Conservation (phyloP, 2,329 filamentous ascomycete genomes). For the Diaporthe destruens region DNA sequence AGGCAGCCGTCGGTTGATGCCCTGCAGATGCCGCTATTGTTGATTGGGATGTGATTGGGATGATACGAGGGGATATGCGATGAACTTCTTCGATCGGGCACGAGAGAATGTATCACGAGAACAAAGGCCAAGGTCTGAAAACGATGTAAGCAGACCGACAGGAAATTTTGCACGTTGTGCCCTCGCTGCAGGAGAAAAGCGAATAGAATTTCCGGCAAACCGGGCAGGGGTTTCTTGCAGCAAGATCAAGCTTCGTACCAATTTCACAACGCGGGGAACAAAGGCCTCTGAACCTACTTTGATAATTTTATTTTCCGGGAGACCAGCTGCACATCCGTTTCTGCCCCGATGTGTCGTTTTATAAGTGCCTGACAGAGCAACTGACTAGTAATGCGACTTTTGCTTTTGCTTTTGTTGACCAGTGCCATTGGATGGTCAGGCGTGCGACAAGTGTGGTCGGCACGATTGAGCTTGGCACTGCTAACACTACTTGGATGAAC, state of each 20-base stretch:
- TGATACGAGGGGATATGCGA: conserved; percentile 2
- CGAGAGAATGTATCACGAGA: neutral
- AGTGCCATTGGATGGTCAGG: conserved; percentile 37
- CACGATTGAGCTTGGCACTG: conserved; percentile 38
- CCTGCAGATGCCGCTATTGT: neutral
- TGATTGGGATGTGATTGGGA: neutral
- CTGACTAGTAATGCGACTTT: neutral
- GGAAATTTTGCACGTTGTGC: neutral
- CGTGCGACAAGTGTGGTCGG: conserved; percentile 30
- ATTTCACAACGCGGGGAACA: no score
- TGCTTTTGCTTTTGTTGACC: conserved; percentile 31
- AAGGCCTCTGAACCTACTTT: no score
- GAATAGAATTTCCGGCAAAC: neutral
- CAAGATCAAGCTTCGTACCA: neutral
- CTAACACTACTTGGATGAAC: neutral
- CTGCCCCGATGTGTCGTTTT: neutral
- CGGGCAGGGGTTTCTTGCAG: neutral
- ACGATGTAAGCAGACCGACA: no score
- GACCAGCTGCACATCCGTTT: neutral
- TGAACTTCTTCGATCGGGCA: neutral
- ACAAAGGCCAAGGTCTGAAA: neutral
- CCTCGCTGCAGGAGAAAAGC: neutral
- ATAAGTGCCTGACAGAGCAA: neutral
- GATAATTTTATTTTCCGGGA: neutral
- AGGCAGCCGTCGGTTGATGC: neutral